phyloP scores from a whole-genome alignment of 1,284 basidiomycete species.

The Boletus smithii region DNA sequence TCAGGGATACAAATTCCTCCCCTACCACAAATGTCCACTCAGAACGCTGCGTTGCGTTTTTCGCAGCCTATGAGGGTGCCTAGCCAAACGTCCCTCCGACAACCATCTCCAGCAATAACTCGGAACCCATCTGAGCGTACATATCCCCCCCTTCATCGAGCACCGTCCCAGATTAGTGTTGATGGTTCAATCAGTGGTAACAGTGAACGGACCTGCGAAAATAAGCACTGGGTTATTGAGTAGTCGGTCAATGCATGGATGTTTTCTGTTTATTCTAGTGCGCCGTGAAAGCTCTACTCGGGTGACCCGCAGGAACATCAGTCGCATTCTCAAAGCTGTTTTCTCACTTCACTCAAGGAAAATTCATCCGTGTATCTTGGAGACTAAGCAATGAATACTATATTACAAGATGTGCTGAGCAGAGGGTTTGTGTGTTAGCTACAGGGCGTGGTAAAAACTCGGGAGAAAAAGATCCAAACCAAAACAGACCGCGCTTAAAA shows the following conservation, averaged over 20 bases:
- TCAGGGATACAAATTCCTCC: slow-evolving; percentile 38
- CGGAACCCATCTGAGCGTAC: slow-evolving; percentile 3
- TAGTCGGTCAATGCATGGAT: neutral
- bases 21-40: slow-evolving; percentile 43
- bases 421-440: slow-evolving; percentile 14
- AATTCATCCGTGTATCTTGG: neutral
- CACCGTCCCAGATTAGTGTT: slow-evolving; percentile 8
- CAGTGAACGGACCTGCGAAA: slow-evolving; percentile 18
- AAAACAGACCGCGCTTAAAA: neutral
- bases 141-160: slow-evolving; percentile 11
- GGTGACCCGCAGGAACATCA: neutral
- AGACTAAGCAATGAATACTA: slow-evolving; percentile 5
- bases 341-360: neutral
- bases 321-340: neutral
- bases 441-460: slow-evolving; percentile 15
- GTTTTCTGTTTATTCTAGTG: neutral
- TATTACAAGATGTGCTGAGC: slow-evolving; percentile 17
- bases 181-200: slow-evolving; percentile 21
- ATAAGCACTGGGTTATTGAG: slow-evolving; percentile 54
- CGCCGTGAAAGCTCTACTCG: neutral
- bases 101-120: neutral
- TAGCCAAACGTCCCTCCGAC: neutral
- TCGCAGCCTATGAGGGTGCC: slow-evolving; percentile 27
- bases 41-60: slow-evolving; percentile 43
- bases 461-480: slow-evolving; percentile 1